Evolutionary conservation across 2,329 filamentous ascomycete species (phyloP).

Genomic region (Colletotrichum sp.): DNA sequence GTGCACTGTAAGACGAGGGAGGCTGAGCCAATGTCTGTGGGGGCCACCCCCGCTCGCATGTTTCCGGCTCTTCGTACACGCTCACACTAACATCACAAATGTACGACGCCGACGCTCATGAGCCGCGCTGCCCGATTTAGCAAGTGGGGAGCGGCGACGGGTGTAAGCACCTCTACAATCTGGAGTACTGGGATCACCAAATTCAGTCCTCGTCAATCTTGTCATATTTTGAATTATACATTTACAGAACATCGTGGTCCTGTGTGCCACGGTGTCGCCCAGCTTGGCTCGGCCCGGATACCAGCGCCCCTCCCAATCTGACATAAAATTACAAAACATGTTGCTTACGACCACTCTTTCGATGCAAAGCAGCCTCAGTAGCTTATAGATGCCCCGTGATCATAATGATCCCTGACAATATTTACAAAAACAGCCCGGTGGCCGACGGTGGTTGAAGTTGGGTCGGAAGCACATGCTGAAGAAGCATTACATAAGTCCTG

Average conservation of each 20-base stretch:
- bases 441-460: not conserved
- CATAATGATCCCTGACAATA: not conserved
- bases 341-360: not conserved
- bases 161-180: not conserved
- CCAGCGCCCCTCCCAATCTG: not conserved
- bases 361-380: not conserved
- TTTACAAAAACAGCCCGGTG: not conserved
- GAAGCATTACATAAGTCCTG: not conserved
- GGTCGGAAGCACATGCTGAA: not conserved
- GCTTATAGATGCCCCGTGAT: not conserved
- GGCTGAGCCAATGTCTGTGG: slow-evolving; percentile 1
- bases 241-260: not conserved
- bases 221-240: not conserved
- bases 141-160: not conserved
- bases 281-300: not conserved
- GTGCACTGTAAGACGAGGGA: not conserved
- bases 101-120: not conserved
- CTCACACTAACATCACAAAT: not conserved
- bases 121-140: not conserved
- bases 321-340: not conserved
- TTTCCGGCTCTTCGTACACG: not conserved
- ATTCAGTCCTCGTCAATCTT: not conserved
- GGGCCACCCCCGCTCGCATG: not conserved
- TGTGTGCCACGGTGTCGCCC: not conserved
- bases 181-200: not conserved